These are phyloP conservation scores for Pisolithus orientalis DNA, from an alignment of 768 basidiomycete genomes.

Conservation along the genomic window DNA sequence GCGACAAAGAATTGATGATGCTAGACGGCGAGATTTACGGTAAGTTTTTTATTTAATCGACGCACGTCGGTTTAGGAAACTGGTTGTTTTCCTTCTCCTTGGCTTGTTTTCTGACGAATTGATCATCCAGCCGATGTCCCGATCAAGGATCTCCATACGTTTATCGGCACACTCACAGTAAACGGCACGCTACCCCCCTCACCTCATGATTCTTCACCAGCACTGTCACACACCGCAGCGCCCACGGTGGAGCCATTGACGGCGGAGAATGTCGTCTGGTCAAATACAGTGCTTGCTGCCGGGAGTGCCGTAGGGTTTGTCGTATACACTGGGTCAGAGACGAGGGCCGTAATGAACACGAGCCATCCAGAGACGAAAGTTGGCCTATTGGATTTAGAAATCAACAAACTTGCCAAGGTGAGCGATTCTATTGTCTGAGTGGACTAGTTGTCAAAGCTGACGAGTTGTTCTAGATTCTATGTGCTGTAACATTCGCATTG, in stretches of 20 bases:
- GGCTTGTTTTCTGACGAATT: not conserved
- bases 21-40: slow-evolving; percentile 90
- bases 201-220: slow-evolving; percentile 14
- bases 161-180: slow-evolving; percentile 87
- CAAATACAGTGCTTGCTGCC: slow-evolving; percentile 95
- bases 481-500: slow-evolving; percentile 87
- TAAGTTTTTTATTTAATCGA: slow-evolving; percentile 27
- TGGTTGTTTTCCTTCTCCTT: not conserved
- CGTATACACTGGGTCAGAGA: slow-evolving; percentile 91
- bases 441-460: not conserved
- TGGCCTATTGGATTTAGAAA: slow-evolving; percentile 87
- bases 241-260: slow-evolving; percentile 77
- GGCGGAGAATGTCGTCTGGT: slow-evolving; percentile 94
- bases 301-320: slow-evolving; percentile 91
- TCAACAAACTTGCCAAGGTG: slow-evolving; percentile 94
- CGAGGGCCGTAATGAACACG: slow-evolving; percentile 97
- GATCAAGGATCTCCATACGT: slow-evolving; percentile 93
- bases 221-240: slow-evolving; percentile 26
- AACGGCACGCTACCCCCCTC: slow-evolving; percentile 25
- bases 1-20: slow-evolving; percentile 45
- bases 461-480: slow-evolving; percentile 63
- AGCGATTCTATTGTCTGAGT: slow-evolving; percentile 1
- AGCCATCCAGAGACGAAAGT: slow-evolving; percentile 94
- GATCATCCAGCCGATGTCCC: slow-evolving; percentile 73
- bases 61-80: not conserved